Evolutionary conservation across 768 basidiomycete genomes (phyloP).

Genomic region (Glaciozyma antarctica): DNA sequence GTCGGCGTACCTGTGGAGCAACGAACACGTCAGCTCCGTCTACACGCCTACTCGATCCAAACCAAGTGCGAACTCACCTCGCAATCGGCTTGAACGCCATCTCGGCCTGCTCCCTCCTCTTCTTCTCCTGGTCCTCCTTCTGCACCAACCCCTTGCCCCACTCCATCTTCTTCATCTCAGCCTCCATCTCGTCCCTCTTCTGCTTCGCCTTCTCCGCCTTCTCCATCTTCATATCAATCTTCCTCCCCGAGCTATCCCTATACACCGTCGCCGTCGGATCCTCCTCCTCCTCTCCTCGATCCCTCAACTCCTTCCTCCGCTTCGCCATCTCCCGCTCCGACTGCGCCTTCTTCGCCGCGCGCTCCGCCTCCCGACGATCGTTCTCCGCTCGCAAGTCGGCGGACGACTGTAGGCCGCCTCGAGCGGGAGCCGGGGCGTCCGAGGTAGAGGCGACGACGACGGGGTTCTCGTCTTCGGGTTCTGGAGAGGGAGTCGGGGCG

Average conservation of each 20-base stretch:
- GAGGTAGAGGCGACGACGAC: conserved; percentile 22
- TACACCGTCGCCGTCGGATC: conserved; percentile 80
- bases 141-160: conserved; percentile 97
- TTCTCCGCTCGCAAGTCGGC: conserved; percentile 53
- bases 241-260: conserved; percentile 76
- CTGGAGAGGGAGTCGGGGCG: neutral
- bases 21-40: conserved; percentile 1
- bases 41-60: neutral
- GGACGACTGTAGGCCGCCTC: conserved; percentile 68
- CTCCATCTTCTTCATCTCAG: conserved; percentile 84
- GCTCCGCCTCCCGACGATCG: conserved; percentile 31
- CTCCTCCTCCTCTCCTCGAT: conserved; percentile 29
- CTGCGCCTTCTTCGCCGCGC: conserved; percentile 38
- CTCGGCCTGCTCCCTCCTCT: conserved; percentile 57
- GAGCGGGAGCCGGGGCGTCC: conserved; percentile 4
- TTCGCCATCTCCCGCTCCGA: conserved; percentile 46
- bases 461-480: conserved; percentile 32
- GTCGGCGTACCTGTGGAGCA: conserved; percentile 50
- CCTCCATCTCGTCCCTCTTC: conserved; percentile 74
- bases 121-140: conserved; percentile 63
- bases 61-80: conserved; percentile 40
- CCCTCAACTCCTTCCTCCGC: conserved; percentile 46
- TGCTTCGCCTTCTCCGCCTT: conserved; percentile 70
- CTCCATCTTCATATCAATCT: conserved; percentile 77
- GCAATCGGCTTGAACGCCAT: conserved; percentile 60